phyloP scores from a whole-genome alignment of 192 early-diverging fungal species.

The Gonapodya sp. region DNA sequence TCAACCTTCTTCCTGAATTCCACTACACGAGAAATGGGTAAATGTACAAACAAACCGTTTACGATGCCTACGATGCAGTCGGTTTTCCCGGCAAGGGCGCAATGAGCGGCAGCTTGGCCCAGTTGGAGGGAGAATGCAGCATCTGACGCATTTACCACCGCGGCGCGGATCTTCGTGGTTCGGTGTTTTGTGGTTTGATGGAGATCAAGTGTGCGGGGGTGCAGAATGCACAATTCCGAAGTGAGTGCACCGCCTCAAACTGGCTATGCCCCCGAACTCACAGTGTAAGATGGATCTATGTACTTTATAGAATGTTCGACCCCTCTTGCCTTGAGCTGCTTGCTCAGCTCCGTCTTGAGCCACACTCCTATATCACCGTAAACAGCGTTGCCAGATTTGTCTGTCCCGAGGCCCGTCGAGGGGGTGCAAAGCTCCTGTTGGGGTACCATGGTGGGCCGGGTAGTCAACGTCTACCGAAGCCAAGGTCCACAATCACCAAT shows the following conservation, averaged over 20 bases:
- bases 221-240: too few relatives aligned
- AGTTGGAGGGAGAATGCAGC: constrained; percentile 22
- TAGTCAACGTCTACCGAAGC: not conserved
- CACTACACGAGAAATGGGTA: constrained; percentile 22
- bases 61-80: constrained; percentile 19
- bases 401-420: constrained; percentile 10
- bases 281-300: constrained; percentile 26
- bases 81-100: constrained; percentile 31
- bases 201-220: too few relatives aligned
- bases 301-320: constrained; percentile 17
- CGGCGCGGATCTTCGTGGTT: constrained; percentile 16
- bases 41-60: constrained; percentile 21
- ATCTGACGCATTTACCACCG: constrained; percentile 18
- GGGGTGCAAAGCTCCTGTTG: constrained; percentile 17
- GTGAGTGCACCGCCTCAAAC: too few relatives aligned
- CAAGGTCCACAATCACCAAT: too few relatives aligned
- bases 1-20: constrained; percentile 27
- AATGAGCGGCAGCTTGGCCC: constrained; percentile 24
- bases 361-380: constrained; percentile 23
- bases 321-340: constrained; percentile 16
- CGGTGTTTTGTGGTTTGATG: too few relatives aligned
- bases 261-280: too few relatives aligned
- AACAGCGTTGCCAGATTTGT: constrained; percentile 22
- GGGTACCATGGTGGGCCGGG: not conserved
- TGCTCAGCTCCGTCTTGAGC: constrained; percentile 17